Evolutionary conservation across 225 moss, liverwort and hornwort genomes (phyloP).

Genomic region (Straminergon stramineum): DNA sequence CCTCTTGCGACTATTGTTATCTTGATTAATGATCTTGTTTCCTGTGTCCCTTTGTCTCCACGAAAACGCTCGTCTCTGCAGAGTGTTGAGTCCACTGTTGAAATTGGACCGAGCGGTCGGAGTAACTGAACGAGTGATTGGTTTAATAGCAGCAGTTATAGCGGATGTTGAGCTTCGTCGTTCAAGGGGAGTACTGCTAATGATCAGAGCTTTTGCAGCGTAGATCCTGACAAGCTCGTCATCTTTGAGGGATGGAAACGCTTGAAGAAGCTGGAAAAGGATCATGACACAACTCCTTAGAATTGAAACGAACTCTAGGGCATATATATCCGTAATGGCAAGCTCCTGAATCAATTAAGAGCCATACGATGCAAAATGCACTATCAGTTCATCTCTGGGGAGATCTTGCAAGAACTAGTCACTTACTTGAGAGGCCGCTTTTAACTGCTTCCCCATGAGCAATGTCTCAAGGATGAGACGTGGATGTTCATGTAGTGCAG

Average conservation of each 20-base stretch:
- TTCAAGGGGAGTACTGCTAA: slow-evolving; percentile 40
- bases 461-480: slow-evolving; percentile 91
- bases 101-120: slow-evolving; percentile 53
- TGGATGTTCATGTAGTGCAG: slow-evolving; percentile 96
- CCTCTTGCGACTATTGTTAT: slow-evolving; percentile 62
- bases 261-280: slow-evolving; percentile 69
- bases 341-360: neutral
- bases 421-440: slow-evolving; percentile 85
- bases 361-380: neutral
- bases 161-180: slow-evolving; percentile 44
- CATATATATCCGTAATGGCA: neutral
- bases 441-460: slow-evolving; percentile 95
- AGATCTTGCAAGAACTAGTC: neutral
- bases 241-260: slow-evolving; percentile 83
- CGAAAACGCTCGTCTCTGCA: slow-evolving; percentile 78
- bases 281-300: neutral
- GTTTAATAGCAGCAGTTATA: slow-evolving; percentile 26
- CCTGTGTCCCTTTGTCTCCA: slow-evolving; percentile 77
- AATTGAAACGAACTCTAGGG: neutral
- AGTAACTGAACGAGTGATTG: slow-evolving; percentile 22
- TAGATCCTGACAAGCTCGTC: slow-evolving; percentile 70
- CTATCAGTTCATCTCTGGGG: neutral
- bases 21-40: slow-evolving; percentile 57
- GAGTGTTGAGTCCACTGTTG: slow-evolving; percentile 58
- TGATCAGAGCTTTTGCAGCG: slow-evolving; percentile 79